These are phyloP conservation scores for Cladosporium phlei DNA, from an alignment of 2,329 filamentous ascomycete species.

Conservation along the genomic window DNA sequence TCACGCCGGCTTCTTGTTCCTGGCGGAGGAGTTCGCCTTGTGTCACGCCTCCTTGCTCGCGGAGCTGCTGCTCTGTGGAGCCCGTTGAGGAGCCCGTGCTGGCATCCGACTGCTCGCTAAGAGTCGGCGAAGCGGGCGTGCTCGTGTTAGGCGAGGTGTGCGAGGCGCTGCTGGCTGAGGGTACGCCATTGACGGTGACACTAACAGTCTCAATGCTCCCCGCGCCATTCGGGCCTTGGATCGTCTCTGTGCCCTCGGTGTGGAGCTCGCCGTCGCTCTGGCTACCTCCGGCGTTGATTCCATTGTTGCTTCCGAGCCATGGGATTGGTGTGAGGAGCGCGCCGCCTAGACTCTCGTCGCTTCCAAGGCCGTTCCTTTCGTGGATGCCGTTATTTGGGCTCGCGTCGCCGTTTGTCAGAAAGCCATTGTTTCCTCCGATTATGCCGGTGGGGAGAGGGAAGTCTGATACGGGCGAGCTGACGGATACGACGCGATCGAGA, in stretches of 20 bases:
- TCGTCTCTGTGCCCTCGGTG: constrained; percentile 73
- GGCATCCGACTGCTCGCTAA: constrained; percentile 32
- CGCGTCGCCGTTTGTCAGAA: constrained; percentile 49
- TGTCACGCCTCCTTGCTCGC: constrained; percentile 56
- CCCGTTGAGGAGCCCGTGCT: constrained; percentile 33
- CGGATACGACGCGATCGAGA: constrained; percentile 82
- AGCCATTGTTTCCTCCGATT: constrained; percentile 39
- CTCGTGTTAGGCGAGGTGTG: constrained; percentile 20
- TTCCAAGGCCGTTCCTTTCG: constrained; percentile 56
- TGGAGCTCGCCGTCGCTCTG: constrained; percentile 50
- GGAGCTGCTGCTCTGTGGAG: constrained; percentile 31
- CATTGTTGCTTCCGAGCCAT: constrained; percentile 56
- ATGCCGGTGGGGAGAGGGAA: constrained; percentile 71
- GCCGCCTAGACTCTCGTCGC: constrained; percentile 84
- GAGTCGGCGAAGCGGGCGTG: constrained; percentile 25
- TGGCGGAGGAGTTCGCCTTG: constrained; percentile 83
- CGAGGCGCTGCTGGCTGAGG: constrained; percentile 21
- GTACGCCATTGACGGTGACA: constrained; percentile 64
- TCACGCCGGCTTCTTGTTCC: constrained; percentile 76
- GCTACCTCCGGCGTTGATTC: constrained; percentile 14
- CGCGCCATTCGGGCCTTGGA: constrained; percentile 73
- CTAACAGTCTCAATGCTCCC: constrained; percentile 77
- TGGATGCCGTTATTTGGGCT: constrained; percentile 58
- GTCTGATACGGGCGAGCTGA: constrained; percentile 72
- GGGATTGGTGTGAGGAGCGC: constrained; percentile 90